phyloP scores from a whole-genome alignment of 2,329 filamentous ascomycete genomes.

The Penicillium sp. region DNA sequence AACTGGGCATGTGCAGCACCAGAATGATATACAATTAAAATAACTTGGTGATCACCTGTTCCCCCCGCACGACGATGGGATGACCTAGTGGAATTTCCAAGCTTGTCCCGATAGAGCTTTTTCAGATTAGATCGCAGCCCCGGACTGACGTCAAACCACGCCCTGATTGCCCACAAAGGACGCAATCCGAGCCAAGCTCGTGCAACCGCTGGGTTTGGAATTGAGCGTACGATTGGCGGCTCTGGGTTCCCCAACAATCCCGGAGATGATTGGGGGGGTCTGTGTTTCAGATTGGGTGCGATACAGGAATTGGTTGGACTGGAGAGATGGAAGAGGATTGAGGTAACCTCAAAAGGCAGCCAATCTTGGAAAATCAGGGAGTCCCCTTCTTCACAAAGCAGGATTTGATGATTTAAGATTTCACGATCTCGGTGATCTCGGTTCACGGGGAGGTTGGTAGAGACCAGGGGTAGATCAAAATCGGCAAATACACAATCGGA shows the following conservation, averaged over 20 bases:
- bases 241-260: constrained; percentile 13
- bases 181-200: constrained; percentile 25
- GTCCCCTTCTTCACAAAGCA: background rate
- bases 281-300: constrained; percentile 27
- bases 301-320: constrained; percentile 20
- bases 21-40: constrained; percentile 12
- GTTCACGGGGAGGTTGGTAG: background rate
- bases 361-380: background rate
- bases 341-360: constrained; percentile 13
- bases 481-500: background rate
- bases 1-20: constrained; percentile 1
- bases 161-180: constrained; percentile 16
- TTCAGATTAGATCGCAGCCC: constrained; percentile 23
- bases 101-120: background rate
- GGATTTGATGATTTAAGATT: constrained; percentile 1
- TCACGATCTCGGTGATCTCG: background rate
- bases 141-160: constrained; percentile 27
- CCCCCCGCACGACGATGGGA: constrained; percentile 6
- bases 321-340: constrained; percentile 11
- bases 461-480: constrained; percentile 2
- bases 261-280: constrained; percentile 21
- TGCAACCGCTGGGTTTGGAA: constrained; percentile 19
- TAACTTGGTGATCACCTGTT: constrained; percentile 6
- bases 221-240: constrained; percentile 23
- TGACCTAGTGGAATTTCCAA: constrained; percentile 8